Conservation (phyloP, 371 early-diverging fungal genomes). For the Lichtheimia ornata region DNA sequence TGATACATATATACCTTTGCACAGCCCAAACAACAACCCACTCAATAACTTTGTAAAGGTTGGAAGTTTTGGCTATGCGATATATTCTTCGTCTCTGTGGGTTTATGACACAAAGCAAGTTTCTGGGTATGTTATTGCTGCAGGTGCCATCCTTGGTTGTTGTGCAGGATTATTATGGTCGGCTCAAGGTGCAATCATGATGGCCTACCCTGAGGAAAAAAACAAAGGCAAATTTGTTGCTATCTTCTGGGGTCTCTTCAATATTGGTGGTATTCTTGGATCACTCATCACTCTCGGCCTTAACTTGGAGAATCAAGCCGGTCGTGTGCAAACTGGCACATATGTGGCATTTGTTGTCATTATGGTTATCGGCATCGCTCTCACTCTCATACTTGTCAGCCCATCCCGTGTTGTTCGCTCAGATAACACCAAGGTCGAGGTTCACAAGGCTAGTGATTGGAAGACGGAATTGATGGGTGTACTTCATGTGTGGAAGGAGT, state of each 20-base stretch:
- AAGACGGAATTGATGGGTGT: constrained; percentile 55
- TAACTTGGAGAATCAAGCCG: constrained; percentile 46
- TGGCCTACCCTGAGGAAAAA: constrained; percentile 59
- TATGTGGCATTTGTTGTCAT: constrained; percentile 66
- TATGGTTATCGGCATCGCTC: constrained; percentile 55
- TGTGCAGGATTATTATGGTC: constrained; percentile 60
- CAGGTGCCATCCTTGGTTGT: constrained; percentile 60
- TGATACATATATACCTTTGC: neutral
- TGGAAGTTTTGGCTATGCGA: constrained; percentile 47
- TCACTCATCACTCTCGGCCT: constrained; percentile 62
- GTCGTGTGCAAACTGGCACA: constrained; percentile 47
- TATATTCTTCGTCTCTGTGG: constrained; percentile 53
- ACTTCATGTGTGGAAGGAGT: constrained; percentile 58
- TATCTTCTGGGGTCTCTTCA: constrained; percentile 75
- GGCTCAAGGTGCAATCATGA: constrained; percentile 63
- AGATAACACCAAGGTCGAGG: constrained; percentile 59
- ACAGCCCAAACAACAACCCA: neutral
- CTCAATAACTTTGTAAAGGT: constrained; percentile 11
- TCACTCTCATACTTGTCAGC: constrained; percentile 53
- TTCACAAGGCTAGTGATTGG: constrained; percentile 49
- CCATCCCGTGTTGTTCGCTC: constrained; percentile 54
- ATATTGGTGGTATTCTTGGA: constrained; percentile 77
- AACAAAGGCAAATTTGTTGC: constrained; percentile 71
- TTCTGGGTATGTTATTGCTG: constrained; percentile 39
- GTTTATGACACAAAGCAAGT: constrained; percentile 40